Conservation (phyloP, 805 yeast genomes). For the Zygotorulaspora chibaensis region DNA sequence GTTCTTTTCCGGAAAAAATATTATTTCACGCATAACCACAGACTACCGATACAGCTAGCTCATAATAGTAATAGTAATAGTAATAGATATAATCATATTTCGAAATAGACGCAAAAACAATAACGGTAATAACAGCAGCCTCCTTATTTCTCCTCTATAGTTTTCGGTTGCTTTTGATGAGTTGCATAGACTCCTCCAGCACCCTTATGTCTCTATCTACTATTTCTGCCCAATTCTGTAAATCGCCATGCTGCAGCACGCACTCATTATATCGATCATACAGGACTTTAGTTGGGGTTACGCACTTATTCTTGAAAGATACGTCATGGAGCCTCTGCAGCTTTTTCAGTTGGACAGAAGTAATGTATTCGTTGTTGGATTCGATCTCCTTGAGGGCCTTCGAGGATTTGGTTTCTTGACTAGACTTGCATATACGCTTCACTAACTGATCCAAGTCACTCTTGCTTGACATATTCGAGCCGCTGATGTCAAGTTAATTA, state of each 20-base stretch:
- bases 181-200: constrained; percentile 51
- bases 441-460: constrained; percentile 13
- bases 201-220: constrained; percentile 70
- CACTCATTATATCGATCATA: constrained; percentile 19
- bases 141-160: neutral
- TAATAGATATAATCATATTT: neutral
- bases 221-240: constrained; percentile 59
- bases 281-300: constrained; percentile 21
- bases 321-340: constrained; percentile 29
- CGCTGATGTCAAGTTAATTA: too few relatives aligned
- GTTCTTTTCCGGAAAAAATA: too few relatives aligned
- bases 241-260: constrained; percentile 31
- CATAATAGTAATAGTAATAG: neutral
- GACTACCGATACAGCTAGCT: neutral
- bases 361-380: constrained; percentile 26
- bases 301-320: constrained; percentile 24
- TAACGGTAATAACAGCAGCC: neutral
- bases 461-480: constrained; percentile 6
- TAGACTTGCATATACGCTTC: constrained; percentile 14
- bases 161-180: constrained; percentile 33
- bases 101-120: constrained; percentile 3
- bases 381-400: constrained; percentile 27
- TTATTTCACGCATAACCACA: neutral
- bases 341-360: constrained; percentile 25
- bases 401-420: constrained; percentile 16